These are phyloP conservation scores for Wickerhamomyces ciferrii DNA, from an alignment of 805 yeast genomes.

Conservation along the genomic window DNA sequence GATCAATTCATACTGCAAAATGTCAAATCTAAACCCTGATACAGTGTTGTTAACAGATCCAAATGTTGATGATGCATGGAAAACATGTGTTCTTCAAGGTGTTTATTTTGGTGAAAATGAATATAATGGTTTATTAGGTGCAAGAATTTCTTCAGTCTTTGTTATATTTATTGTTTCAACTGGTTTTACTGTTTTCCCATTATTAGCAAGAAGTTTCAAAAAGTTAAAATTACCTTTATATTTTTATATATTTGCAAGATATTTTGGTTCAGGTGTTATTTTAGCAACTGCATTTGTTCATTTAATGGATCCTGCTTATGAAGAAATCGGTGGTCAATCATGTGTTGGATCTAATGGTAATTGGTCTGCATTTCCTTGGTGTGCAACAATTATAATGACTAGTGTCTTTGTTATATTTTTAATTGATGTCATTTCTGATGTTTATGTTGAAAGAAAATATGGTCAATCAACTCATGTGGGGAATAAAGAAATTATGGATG, in stretches of 20 bases:
- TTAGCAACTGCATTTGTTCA: constrained; percentile 74
- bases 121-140: constrained; percentile 38
- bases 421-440: constrained; percentile 34
- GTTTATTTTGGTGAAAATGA: constrained; percentile 34
- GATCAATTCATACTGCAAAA: no score
- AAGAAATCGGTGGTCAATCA: constrained; percentile 19
- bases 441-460: constrained; percentile 31
- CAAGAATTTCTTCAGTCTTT: constrained; percentile 52
- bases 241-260: constrained; percentile 24
- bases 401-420: constrained; percentile 34
- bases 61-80: constrained; percentile 30
- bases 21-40: constrained; percentile 10
- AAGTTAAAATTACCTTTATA: constrained; percentile 37
- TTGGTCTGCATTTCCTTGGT: constrained; percentile 42
- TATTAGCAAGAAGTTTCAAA: constrained; percentile 33
- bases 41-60: constrained; percentile 24
- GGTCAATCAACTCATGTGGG: constrained; percentile 23
- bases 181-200: constrained; percentile 39
- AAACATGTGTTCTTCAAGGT: constrained; percentile 35
- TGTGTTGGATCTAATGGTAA: constrained; percentile 38
- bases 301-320: constrained; percentile 49
- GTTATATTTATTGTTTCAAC: constrained; percentile 50
- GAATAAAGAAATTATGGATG: constrained; percentile 13
- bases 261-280: constrained; percentile 75
- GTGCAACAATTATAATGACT: constrained; percentile 39